Evolutionary conservation across 23 red algal genomes (phyloP), one percentile per base, ranked within the genome.

Genomic region (Gracilaria domingensis): DNA sequence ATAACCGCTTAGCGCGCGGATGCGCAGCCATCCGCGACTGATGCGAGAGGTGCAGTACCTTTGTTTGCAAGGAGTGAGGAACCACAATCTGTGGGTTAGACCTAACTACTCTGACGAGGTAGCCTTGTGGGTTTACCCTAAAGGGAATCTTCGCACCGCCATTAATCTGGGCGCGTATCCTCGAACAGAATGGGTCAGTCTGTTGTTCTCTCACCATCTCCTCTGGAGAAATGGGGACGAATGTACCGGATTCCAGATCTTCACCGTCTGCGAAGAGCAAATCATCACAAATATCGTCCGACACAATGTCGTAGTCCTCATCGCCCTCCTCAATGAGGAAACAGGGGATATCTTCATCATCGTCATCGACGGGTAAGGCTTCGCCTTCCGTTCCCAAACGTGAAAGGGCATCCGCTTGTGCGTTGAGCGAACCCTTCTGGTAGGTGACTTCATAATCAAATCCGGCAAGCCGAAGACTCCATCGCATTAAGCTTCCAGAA

Each of bases 161-260:
- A 39, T 35, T 71, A 34, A 71, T 34, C 14, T 25, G 66, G 66
- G 66, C 66, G 26, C 66, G 66, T 37, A 71, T 39, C 30, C 25
- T 34, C 35, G 66, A 5, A 18, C 66, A 71, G 14, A 71, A 71
- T 4, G 66, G 66, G 14, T 71, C 35, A 4, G 5, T 35, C 35
- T 71, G 66, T 26, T 71, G 66, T 71, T 71, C 30, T 25, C 66
- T 29, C 6, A 34, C 17, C 66, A 71, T 71, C 66, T 71, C 66
- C 25, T 71, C n/a, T 36, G 30, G 25, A 39, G 28, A 3, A 17
- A 36, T 71, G 8, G n/a, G 26, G 12, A 29, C 14, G 17, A 71
- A 34, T 35, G 66, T 2, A 36, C 66, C 30, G 14, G 26, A 9
- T 37, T 37, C 66, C 30, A 5, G 30, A 12, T 71, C 35, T 34